phyloP scores from a whole-genome alignment of 2,329 filamentous ascomycete species.

The Claviceps monticola region DNA sequence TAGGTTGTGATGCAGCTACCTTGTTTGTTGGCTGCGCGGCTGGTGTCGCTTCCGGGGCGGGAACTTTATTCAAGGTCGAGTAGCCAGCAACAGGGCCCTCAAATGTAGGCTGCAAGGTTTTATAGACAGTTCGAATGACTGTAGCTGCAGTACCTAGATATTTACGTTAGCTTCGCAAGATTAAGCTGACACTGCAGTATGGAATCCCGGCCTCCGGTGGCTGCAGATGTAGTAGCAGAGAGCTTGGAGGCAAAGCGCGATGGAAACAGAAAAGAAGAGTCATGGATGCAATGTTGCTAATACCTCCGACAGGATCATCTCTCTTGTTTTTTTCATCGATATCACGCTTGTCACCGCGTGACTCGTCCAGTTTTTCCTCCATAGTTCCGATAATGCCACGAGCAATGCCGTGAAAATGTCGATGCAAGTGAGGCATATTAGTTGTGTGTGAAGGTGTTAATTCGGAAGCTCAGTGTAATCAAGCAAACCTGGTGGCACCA shows the following conservation, averaged over 20 bases:
- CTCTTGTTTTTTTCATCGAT: neutral
- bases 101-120: conserved; percentile 27
- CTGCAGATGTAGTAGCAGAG: too few species aligned
- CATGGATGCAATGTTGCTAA: neutral
- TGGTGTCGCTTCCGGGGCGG: conserved; percentile 4
- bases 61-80: conserved; percentile 18
- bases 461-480: conserved; percentile 1
- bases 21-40: neutral
- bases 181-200: too few species aligned
- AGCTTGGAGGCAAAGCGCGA: neutral
- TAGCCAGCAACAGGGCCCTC: conserved; percentile 28
- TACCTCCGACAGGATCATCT: conserved; percentile 1
- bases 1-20: neutral
- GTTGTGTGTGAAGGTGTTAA: neutral
- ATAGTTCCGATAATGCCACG: conserved; percentile 2
- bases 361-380: neutral
- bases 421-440: conserved; percentile 18
- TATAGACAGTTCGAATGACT: conserved; percentile 25
- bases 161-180: neutral
- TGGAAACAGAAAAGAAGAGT: neutral
- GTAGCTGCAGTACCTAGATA: conserved; percentile 9
- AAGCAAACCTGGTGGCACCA: neutral
- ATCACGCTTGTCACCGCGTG: neutral
- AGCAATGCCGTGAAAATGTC: conserved; percentile 12
- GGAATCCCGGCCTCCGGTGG: too few species aligned